Evolutionary conservation across 306 rosid genomes (phyloP).

Genomic region (Gastrolobium villosum): DNA sequence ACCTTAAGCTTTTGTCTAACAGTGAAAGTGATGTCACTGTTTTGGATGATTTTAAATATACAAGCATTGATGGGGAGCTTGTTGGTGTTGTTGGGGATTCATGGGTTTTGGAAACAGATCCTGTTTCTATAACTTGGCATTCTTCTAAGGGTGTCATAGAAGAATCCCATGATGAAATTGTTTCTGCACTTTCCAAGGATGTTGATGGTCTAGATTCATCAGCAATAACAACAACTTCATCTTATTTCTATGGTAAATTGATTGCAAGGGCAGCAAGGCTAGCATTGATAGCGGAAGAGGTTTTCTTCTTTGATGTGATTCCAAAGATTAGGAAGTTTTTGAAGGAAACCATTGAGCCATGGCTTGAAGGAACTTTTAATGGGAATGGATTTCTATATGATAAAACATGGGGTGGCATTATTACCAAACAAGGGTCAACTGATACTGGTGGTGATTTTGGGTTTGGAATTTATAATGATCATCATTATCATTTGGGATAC

Average conservation of each 20-base stretch:
- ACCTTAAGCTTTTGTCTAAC: constrained; percentile 60
- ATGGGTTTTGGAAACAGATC: constrained; percentile 72
- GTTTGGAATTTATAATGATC: constrained; percentile 86
- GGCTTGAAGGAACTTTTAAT: constrained; percentile 80
- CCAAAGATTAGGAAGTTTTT: constrained; percentile 62
- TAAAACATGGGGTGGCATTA: constrained; percentile 82
- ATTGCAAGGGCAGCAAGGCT: constrained; percentile 90
- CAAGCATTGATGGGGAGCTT: constrained; percentile 90
- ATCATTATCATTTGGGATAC: constrained; percentile 84
- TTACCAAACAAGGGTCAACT: constrained; percentile 69
- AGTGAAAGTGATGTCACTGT: constrained; percentile 50
- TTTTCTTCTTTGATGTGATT: constrained; percentile 62
- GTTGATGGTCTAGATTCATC: constrained; percentile 61
- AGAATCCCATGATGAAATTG: constrained; percentile 57
- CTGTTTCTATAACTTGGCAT: constrained; percentile 81
- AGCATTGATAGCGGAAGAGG: constrained; percentile 92
- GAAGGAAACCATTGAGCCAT: constrained; percentile 79
- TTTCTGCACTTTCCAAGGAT: constrained; percentile 68
- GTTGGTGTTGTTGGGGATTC: constrained; percentile 86
- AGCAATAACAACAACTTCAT: constrained; percentile 46
- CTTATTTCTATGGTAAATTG: constrained; percentile 79
- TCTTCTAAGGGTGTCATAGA: constrained; percentile 67
- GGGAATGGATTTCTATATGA: constrained; percentile 87
- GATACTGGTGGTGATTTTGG: constrained; percentile 80
- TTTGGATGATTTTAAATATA: constrained; percentile 69